phyloP scores from a whole-genome alignment of 2,329 filamentous ascomycete genomes.

The Fonsecaea nubica region DNA sequence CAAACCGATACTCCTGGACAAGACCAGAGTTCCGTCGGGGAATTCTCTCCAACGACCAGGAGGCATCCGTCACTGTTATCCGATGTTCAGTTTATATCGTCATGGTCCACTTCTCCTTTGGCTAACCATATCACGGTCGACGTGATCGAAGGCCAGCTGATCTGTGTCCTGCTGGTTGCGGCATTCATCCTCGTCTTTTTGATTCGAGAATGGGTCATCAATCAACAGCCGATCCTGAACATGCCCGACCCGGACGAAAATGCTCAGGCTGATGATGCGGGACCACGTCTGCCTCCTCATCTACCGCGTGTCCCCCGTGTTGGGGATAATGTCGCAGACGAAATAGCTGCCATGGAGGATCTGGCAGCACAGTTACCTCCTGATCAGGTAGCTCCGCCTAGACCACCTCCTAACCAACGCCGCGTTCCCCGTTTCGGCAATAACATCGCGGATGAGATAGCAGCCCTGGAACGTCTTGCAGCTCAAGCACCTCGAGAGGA shows the following conservation, averaged over 20 bases:
- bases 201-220: slow-evolving; percentile 96
- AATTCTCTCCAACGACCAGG: slow-evolving; percentile 17
- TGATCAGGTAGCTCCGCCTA: neutral
- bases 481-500: neutral
- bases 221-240: slow-evolving; percentile 93
- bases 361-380: neutral
- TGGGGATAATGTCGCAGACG: slow-evolving; percentile 6
- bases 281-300: neutral
- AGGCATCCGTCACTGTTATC: slow-evolving; percentile 62
- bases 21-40: slow-evolving; percentile 28
- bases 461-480: neutral
- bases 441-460: neutral
- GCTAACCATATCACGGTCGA: slow-evolving; percentile 82
- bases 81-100: slow-evolving; percentile 62
- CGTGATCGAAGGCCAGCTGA: slow-evolving; percentile 88
- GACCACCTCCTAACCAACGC: neutral
- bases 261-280: slow-evolving; percentile 26
- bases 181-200: slow-evolving; percentile 97
- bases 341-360: neutral
- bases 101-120: slow-evolving; percentile 69
- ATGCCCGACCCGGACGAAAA: slow-evolving; percentile 66
- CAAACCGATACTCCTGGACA: neutral
- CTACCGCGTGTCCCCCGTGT: slow-evolving; percentile 11
- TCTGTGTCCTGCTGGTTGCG: slow-evolving; percentile 87
- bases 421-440: neutral